Base-by-base conservation (phyloP, 257 asterid species). In the Coffea eugenioides region DNA sequence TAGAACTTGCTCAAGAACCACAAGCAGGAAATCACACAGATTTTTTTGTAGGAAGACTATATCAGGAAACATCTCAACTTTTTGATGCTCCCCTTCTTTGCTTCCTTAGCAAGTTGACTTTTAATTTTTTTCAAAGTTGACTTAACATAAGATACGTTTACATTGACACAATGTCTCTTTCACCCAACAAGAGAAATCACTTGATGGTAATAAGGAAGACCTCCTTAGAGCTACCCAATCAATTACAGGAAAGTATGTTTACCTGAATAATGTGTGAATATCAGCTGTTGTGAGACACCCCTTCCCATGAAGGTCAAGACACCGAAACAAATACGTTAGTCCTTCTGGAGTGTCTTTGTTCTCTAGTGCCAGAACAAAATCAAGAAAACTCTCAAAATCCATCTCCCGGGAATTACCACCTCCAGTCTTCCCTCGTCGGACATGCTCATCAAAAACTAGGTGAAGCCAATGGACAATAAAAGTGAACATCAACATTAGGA, bases 271-370 rank as follows among this genome's bases (percentile, higher is more conserved):
- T 20, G 97, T 91, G 81, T 94, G 98, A 77, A 91, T 92, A 82
- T 96, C 99, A 79, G 95, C 96, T n/a, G 99, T 94, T 48, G 97
- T 90, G 69, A 94, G 93, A 83, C 84, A 92, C 79, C 99, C 99
- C 87, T 94, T 92, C 56, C 97, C 98, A 36, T 90, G 86, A 84
- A 94, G 98, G 87, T 94, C 98, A 85, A 92, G 97, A 81, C 99
- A 94, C 71, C 94, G 88, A 80, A 94, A 96, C 91, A 94, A 87
- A 85, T 96, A 96, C 57, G 96, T 96, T 45, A 94, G 86, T 69
- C 97, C 99, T 85, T 96, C 99, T 41, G 97, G 90, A 77, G 97
- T 93, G 87, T 96, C 99, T 84, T 96, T 96, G 87, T 96, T 94
- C 88, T 96, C 99, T 31, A 94, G 87, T 76, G 99, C 97, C 74